phyloP scores from a whole-genome alignment of 331 rosid species.

The Erythrophleum ivorense region DNA sequence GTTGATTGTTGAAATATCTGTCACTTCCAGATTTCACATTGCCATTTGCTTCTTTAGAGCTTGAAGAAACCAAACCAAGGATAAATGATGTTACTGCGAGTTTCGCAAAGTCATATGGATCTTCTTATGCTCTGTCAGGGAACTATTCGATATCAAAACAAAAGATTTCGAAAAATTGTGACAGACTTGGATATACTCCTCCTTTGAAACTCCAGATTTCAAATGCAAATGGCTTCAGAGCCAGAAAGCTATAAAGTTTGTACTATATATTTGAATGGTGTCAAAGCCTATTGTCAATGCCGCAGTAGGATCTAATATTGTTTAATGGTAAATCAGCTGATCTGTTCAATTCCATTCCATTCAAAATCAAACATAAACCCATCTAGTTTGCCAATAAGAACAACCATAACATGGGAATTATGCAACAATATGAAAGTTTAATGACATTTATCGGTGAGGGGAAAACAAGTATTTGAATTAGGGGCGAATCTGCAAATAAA shows the following conservation, averaged over 20 bases:
- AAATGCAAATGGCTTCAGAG: background rate
- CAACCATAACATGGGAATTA: background rate
- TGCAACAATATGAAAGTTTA: background rate
- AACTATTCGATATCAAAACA: no score
- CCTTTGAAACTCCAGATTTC: background rate
- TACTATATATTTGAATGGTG: background rate
- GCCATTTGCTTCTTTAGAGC: background rate
- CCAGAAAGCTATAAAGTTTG: background rate
- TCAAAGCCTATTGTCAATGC: background rate
- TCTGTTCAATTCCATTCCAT: background rate
- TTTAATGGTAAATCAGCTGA: background rate
- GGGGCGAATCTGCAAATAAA: no score
- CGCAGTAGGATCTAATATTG: background rate
- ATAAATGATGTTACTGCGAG: background rate
- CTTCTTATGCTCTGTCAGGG: background rate
- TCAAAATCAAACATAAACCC: background rate
- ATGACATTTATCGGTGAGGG: background rate
- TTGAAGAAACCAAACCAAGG: background rate
- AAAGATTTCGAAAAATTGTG: background rate
- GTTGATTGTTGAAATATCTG: no score
- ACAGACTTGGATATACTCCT: background rate
- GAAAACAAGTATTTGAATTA: no score
- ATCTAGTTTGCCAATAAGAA: no score
- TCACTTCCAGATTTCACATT: background rate
- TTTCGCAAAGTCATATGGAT: background rate